Base-by-base conservation (phyloP, 2,329 filamentous ascomycete species). In the Ustulina deusta region DNA sequence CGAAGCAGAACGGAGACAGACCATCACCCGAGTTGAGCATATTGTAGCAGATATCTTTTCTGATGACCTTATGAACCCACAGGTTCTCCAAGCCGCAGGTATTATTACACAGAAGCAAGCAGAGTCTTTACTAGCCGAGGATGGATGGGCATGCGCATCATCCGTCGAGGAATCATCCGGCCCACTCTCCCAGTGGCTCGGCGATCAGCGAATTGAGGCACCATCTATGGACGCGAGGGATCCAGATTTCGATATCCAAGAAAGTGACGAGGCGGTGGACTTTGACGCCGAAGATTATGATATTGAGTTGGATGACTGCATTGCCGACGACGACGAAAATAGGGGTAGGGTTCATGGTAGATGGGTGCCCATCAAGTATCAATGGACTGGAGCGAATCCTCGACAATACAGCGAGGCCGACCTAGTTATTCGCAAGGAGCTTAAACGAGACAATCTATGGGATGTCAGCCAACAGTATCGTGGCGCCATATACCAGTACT, bases 31-130 rank as follows among this genome's bases (percentile, higher is more conserved):
- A 7, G 78, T 89, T 51, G 80, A 79, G 63, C 76, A 77, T 0
- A 69, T 89, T 1, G 73, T 82, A 1, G 76, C 80, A 7, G 73
- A 78, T 1, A 81, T 80, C 3, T 83, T 81, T 55, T 77, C 77
- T 0, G 70, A 80, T 1, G 77, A 79, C 0, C 79, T 89, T 1
- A 76, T 94, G 0, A 81, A 86, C 15, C 84, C 87, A 1, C 79
- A 83, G 0, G 75, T 85, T 0, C 84, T 97, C 1, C 75, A 82
- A 7, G 75, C 83, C 0, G 77, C 87, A 32, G 85, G 82, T 0
- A 72, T 94, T 1, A 85, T 97, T 59, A 90, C 85, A 0, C 71
- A 86, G 42, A 79, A 81, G 0, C 94, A 97, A 75, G 83, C 85
- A 17, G 79, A 88, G 0, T 92, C 89, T 0, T 80, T 96, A 0